These are phyloP conservation scores for Helichrysum umbraculigerum DNA, from an alignment of 129 eudicot genomes.

Conservation along the genomic window DNA sequence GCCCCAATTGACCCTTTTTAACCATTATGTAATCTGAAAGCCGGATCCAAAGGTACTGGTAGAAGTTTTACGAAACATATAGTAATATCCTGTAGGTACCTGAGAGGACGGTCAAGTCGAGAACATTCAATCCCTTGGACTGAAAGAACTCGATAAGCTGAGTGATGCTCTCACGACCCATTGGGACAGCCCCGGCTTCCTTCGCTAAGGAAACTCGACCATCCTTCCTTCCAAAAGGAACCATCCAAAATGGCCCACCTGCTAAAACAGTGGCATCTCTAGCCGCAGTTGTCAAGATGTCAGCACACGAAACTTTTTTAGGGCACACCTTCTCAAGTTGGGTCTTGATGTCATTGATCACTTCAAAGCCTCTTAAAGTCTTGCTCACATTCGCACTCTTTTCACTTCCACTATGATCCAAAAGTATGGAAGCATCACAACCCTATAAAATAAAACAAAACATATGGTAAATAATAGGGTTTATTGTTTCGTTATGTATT, in stretches of 20 bases:
- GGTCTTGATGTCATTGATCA: slow-evolving; percentile 65
- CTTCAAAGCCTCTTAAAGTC: slow-evolving; percentile 70
- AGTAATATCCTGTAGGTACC: slow-evolving; percentile 29
- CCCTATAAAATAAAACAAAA: slow-evolving; percentile 42
- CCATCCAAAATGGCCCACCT: slow-evolving; percentile 77
- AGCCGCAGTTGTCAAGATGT: slow-evolving; percentile 63
- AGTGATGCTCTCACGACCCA: slow-evolving; percentile 68
- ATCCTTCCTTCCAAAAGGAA: slow-evolving; percentile 78
- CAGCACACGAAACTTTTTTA: slow-evolving; percentile 77
- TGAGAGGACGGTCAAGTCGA: slow-evolving; percentile 84
- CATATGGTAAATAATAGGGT: too few relatives aligned
- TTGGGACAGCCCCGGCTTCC: slow-evolving; percentile 60
- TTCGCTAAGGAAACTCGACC: slow-evolving; percentile 64
- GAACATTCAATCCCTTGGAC: slow-evolving; percentile 69
- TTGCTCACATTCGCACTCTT: slow-evolving; percentile 59
- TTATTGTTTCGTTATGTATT: too few relatives aligned
- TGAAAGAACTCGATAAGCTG: slow-evolving; percentile 69
- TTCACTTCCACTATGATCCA: slow-evolving; percentile 71
- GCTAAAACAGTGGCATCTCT: slow-evolving; percentile 70
- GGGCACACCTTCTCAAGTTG: slow-evolving; percentile 76
- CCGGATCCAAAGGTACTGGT: background rate
- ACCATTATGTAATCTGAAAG: background rate
- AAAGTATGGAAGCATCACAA: slow-evolving; percentile 75
- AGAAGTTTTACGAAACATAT: background rate
- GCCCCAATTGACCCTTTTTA: background rate